Conservation (phyloP, 2,329 filamentous ascomycete genomes). For the Arachnomyces sp. region DNA sequence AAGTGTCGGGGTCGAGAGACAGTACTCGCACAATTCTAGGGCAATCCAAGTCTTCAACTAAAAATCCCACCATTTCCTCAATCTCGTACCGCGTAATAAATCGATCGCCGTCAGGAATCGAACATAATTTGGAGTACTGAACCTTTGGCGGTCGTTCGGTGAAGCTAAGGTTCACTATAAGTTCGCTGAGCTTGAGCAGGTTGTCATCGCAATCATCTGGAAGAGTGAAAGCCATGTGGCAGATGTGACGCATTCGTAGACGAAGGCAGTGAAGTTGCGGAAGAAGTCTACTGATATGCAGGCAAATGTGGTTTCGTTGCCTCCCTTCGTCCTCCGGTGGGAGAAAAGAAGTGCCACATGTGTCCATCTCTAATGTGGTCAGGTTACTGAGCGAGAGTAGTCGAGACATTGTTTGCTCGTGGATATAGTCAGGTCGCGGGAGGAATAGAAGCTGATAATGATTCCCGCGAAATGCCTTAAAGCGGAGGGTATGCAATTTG, state of each 20-base stretch:
- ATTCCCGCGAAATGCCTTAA: no score
- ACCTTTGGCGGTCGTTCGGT: not conserved
- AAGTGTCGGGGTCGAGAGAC: not conserved
- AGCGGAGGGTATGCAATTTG: no score
- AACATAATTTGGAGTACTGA: not conserved
- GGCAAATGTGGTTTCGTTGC: not conserved
- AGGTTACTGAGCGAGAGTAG: not conserved
- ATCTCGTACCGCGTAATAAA: not conserved
- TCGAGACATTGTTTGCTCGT: not conserved
- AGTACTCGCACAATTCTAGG: not conserved
- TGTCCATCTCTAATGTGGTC: conserved; percentile 1
- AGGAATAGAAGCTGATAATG: no score
- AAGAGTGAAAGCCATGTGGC: not conserved
- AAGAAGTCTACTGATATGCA: conserved; percentile 1
- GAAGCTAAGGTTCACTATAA: conserved; percentile 5
- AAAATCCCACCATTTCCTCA: not conserved
- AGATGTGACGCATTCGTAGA: conserved; percentile 5
- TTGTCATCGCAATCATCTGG: not conserved
- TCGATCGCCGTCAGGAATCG: not conserved
- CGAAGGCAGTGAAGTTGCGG: not conserved
- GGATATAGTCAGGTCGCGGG: no score
- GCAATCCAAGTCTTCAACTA: not conserved
- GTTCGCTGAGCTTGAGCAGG: not conserved
- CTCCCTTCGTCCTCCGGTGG: no score
- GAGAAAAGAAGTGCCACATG: conserved; percentile 1